Evolutionary conservation across 106 monocot species (phyloP).

Genomic region (Dioscorea alata): DNA sequence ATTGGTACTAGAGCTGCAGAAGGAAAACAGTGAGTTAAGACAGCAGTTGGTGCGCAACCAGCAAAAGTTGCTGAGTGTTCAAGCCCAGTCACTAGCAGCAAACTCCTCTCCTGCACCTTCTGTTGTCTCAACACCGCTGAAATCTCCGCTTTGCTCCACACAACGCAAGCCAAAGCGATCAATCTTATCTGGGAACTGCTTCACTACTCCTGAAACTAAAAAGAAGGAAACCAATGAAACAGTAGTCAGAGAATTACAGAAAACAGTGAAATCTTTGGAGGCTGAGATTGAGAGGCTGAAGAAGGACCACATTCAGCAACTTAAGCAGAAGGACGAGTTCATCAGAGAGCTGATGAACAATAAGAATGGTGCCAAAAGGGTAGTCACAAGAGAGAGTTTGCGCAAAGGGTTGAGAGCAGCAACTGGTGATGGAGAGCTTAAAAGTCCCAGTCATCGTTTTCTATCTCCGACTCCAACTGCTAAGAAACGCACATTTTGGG

Average conservation of each 20-base stretch:
- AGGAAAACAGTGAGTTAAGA: constrained; percentile 79
- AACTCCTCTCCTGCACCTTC: constrained; percentile 21
- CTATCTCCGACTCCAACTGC: constrained; percentile 46
- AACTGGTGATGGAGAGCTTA: constrained; percentile 31
- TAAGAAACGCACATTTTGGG: constrained; percentile 96
- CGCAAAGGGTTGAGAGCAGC: constrained; percentile 18
- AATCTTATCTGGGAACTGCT: constrained; percentile 59
- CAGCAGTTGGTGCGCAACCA: constrained; percentile 60
- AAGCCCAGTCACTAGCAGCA: constrained; percentile 59
- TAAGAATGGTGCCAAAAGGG: constrained; percentile 17
- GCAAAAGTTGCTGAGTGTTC: constrained; percentile 63
- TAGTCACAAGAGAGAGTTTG: constrained; percentile 31
- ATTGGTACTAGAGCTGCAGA: constrained; percentile 71
- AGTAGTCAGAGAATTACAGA: constrained; percentile 20
- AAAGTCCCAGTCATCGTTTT: constrained; percentile 53
- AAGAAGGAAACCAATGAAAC: constrained; percentile 14
- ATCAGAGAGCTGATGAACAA: constrained; percentile 37
- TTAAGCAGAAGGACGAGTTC: constrained; percentile 68
- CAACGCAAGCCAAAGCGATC: constrained; percentile 51
- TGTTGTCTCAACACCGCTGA: constrained; percentile 4
- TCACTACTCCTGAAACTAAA: constrained; percentile 56
- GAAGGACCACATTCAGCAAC: constrained; percentile 44
- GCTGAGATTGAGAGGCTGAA: constrained; percentile 57
- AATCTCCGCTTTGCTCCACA: constrained; percentile 21
- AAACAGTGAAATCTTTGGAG: constrained; percentile 12